These are phyloP conservation scores for Leucoagaricus sp. DNA, from an alignment of 1,284 basidiomycete species.

Conservation along the genomic window DNA sequence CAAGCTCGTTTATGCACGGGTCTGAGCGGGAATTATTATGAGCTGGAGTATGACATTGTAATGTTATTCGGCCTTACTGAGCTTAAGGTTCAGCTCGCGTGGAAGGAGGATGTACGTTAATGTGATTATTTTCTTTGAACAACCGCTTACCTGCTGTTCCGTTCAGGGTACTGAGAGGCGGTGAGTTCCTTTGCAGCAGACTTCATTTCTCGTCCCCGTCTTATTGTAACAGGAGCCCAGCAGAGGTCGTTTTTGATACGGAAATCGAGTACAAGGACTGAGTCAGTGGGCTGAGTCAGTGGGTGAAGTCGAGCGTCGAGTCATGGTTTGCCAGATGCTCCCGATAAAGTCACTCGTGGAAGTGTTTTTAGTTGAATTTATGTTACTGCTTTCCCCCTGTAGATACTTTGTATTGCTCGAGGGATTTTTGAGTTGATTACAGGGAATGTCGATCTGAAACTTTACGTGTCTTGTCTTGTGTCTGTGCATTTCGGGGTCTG, in stretches of 20 bases:
- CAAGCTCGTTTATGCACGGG: constrained; percentile 9
- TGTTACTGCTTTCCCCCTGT: no score
- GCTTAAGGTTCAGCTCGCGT: constrained; percentile 33
- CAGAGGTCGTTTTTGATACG: neutral
- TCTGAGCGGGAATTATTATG: constrained; percentile 33
- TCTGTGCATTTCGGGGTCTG: no score
- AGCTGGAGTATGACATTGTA: constrained; percentile 46
- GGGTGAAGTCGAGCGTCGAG: neutral
- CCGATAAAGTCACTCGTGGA: no score
- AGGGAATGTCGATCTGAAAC: no score
- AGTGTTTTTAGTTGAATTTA: no score
- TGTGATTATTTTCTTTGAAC: no score
- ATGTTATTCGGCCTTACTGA: constrained; percentile 48
- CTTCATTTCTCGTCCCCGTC: neutral
- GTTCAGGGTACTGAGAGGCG: neutral
- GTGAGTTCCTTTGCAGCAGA: neutral
- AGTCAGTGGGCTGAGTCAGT: neutral
- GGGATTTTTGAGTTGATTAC: no score
- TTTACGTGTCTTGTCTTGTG: no score
- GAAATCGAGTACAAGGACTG: neutral
- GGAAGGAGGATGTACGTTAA: constrained; percentile 29
- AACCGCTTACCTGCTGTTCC: neutral
- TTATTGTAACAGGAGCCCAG: neutral
- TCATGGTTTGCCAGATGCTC: no score
- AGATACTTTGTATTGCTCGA: no score